Base-by-base conservation (phyloP, 208 protist genomes). In the Leishmania guyanensis region DNA sequence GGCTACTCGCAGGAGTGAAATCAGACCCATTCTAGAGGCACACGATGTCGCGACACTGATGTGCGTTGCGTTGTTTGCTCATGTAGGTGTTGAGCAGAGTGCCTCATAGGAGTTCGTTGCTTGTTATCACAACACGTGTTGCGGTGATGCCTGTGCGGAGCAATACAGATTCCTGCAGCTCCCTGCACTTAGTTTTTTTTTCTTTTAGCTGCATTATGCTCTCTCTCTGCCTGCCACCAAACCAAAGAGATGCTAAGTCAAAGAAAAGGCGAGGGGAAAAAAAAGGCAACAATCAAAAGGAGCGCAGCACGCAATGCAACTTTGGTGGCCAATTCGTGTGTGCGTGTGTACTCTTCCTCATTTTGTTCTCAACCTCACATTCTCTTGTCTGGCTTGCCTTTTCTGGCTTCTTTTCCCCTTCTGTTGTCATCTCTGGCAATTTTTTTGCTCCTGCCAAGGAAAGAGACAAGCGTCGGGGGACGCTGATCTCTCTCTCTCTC, bases 401-500 rank as follows among this genome's bases (percentile, higher is more conserved):
- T 65, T 64, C 58, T n/a, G 58, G 6, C 58, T 74, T 74, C 46
- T 10, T 74, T 54, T 39, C 8, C 65, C 2, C 43, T 26, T 56
- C 70, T 36, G 46, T 54, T 5, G 43, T 65, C 26, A 33, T 33
- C 0, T 33, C 46, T 9, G 46, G 10, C 46, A 12, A 39, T 43
- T 36, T 65, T 48, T 60, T 26, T 26, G 9, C 43, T 56, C 53
- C 51, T n/a, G 20, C 60, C 60, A 3, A 65, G n/a, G n/a, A 65
- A 65, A 33, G 14, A n/a, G 60, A n/a, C n/a, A 33, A 65, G n/a
- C 60, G 20, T 10, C 26, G 62, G 74, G 20, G 29, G 20, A 64
- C 56, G n/a, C 48, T 48, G 14, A 43, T 74, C 33, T 71, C 16
- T n/a, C 9, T n/a, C 9, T 82, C 78, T 84, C 74, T 85, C 46